Percentiles rank a stretch among this genome's conserved stretches.
These are phyloP conservation scores for Tagetes patula DNA, from an alignment of 129 eudicot genomes.

Conservation along the genomic window DNA sequence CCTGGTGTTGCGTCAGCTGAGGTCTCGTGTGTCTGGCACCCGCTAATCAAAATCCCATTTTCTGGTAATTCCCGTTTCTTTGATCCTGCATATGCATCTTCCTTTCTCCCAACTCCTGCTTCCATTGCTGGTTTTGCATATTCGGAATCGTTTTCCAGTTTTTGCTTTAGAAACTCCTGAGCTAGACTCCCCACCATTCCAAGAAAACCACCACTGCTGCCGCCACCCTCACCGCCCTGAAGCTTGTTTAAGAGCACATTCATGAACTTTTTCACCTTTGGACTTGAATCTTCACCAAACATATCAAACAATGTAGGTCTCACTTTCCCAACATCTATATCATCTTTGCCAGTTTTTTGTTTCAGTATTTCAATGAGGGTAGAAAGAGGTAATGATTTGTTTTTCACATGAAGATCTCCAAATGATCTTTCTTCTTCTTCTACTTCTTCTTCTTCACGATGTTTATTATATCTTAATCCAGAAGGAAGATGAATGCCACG, in stretches of 20 bases:
- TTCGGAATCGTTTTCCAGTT: constrained; percentile 58
- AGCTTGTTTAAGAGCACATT: constrained; percentile 70
- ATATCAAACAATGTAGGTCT: constrained; percentile 66
- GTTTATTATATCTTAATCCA: constrained; percentile 36
- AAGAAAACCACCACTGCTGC: constrained; percentile 55
- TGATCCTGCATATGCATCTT: constrained; percentile 65
- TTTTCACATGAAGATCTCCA: constrained; percentile 49
- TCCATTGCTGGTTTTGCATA: constrained; percentile 56
- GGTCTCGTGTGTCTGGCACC: constrained; percentile 92
- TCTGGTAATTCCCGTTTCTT: constrained; percentile 42
- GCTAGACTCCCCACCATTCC: constrained; percentile 80
- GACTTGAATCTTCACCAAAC: constrained; percentile 81
- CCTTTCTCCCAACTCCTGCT: constrained; percentile 43
- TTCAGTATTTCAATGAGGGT: constrained; percentile 79
- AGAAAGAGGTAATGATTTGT: constrained; percentile 74
- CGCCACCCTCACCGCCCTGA: constrained; percentile 40
- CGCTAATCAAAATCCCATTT: constrained; percentile 81
- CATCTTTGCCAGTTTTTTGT: constrained; percentile 75
- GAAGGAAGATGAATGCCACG: constrained; percentile 82
- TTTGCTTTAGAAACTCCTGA: constrained; percentile 79
- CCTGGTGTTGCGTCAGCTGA: constrained; percentile 89
- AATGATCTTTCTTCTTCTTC: constrained; percentile 28
- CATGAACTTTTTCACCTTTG: constrained; percentile 63
- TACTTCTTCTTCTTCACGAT: constrained; percentile 28
- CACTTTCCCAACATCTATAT: constrained; percentile 60